Evolutionary conservation across 371 early-diverging fungal genomes (phyloP).

Genomic region (Coemansia sp.): DNA sequence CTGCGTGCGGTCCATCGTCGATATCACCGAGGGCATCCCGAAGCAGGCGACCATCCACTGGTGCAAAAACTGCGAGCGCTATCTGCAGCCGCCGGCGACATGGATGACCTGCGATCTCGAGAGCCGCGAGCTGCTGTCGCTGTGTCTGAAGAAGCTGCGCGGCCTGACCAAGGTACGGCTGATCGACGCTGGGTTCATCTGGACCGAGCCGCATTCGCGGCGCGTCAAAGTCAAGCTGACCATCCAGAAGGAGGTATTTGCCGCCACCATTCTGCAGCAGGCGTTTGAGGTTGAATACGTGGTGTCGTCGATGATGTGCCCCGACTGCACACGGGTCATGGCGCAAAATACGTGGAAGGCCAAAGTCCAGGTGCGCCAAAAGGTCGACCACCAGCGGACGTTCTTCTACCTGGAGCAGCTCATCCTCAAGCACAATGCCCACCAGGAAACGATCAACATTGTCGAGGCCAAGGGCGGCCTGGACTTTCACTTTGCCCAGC

Average conservation of each 20-base stretch:
- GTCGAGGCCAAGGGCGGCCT: slow-evolving; percentile 97
- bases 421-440: slow-evolving; percentile 97
- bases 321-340: slow-evolving; percentile 96
- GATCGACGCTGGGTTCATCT: slow-evolving; percentile 97
- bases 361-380: slow-evolving; percentile 98
- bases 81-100: slow-evolving; percentile 89
- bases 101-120: slow-evolving; percentile 94
- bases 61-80: slow-evolving; percentile 97
- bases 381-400: slow-evolving; percentile 96
- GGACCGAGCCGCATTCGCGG: slow-evolving; percentile 98
- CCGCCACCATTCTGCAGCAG: slow-evolving; percentile 94
- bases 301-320: slow-evolving; percentile 93
- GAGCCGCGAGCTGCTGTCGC: slow-evolving; percentile 89
- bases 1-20: slow-evolving; percentile 95
- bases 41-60: slow-evolving; percentile 92
- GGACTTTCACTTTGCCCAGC: slow-evolving; percentile 96
- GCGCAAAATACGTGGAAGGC: slow-evolving; percentile 99
- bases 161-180: slow-evolving; percentile 91
- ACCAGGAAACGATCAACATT: slow-evolving; percentile 97
- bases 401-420: slow-evolving; percentile 99
- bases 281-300: slow-evolving; percentile 94
- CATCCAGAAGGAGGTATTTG: slow-evolving; percentile 97
- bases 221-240: slow-evolving; percentile 96
- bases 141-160: slow-evolving; percentile 92
- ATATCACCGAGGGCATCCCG: slow-evolving; percentile 98